These are phyloP conservation scores for Fusarium piperis DNA, from an alignment of 2,329 filamentous ascomycete species.

Conservation along the genomic window DNA sequence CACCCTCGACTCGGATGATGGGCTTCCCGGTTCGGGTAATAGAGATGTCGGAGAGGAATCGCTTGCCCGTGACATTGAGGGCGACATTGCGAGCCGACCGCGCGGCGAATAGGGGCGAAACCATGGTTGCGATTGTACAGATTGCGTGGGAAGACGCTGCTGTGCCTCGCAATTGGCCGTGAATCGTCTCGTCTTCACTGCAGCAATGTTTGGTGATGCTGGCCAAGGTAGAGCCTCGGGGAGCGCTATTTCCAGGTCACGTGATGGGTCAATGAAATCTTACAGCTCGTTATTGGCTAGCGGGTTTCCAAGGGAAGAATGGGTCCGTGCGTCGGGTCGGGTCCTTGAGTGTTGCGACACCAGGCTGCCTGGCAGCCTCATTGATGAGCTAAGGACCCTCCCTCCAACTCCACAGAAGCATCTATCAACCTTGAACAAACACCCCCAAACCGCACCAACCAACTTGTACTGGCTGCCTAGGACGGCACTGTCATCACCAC, in stretches of 20 bases:
- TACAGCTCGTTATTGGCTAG: constrained; percentile 27
- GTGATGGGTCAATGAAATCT: constrained; percentile 39
- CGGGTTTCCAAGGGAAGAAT: not conserved
- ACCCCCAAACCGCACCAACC: constrained; percentile 2
- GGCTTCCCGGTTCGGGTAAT: constrained; percentile 98
- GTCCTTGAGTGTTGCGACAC: constrained; percentile 41
- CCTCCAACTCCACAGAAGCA: constrained; percentile 36
- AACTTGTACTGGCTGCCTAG: not conserved
- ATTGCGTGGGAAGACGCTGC: constrained; percentile 44
- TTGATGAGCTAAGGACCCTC: constrained; percentile 37
- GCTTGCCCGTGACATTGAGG: constrained; percentile 60
- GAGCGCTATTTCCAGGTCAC: constrained; percentile 39
- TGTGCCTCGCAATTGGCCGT: constrained; percentile 46
- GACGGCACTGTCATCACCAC: not conserved
- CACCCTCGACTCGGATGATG: constrained; percentile 87
- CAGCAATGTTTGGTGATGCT: constrained; percentile 40
- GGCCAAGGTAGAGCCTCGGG: constrained; percentile 37
- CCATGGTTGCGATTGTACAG: constrained; percentile 57
- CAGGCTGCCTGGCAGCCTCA: constrained; percentile 55
- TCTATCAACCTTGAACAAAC: constrained; percentile 20
- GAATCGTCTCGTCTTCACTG: constrained; percentile 35
- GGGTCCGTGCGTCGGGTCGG: constrained; percentile 35
- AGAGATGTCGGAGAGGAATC: constrained; percentile 79
- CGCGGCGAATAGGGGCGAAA: constrained; percentile 64
- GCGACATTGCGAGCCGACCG: constrained; percentile 61